Evolutionary conservation across 176 grass and related monocot species (phyloP).

Genomic region (Metroxylon sagu): DNA sequence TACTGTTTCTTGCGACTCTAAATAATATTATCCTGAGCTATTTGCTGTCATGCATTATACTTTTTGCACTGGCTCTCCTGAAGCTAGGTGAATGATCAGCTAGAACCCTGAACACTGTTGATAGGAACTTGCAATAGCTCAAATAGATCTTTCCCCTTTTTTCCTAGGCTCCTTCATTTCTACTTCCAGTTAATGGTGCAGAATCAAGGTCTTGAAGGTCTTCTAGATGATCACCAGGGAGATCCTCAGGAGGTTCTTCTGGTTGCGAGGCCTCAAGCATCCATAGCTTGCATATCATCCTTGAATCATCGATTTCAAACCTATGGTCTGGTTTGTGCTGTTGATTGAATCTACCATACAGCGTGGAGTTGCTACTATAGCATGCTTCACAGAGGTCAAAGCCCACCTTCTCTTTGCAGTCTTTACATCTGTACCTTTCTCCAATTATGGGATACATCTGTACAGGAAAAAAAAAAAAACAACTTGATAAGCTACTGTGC

Average conservation of each 20-base stretch:
- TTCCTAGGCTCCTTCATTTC: constrained; percentile 11
- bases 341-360: constrained; percentile 88
- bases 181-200: neutral
- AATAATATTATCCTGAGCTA: too few species aligned
- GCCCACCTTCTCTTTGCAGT: constrained; percentile 59
- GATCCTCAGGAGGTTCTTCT: constrained; percentile 2
- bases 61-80: too few species aligned
- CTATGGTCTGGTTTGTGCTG: constrained; percentile 75
- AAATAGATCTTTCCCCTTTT: too few species aligned
- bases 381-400: constrained; percentile 80
- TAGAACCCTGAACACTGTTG: too few species aligned
- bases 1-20: too few species aligned
- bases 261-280: neutral
- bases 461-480: neutral
- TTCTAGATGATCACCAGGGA: neutral
- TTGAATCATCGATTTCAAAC: constrained; percentile 38
- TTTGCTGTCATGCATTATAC: too few species aligned
- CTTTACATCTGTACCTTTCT: constrained; percentile 69
- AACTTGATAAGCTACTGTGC: neutral
- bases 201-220: neutral
- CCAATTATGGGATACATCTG: constrained; percentile 72
- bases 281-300: neutral
- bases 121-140: too few species aligned
- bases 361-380: constrained; percentile 47
- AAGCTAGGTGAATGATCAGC: too few species aligned